Evolutionary conservation across 768 basidiomycete genomes (phyloP), one percentile per base, ranked within the genome.

Genomic region (Lactifluus hygrophoroides): DNA sequence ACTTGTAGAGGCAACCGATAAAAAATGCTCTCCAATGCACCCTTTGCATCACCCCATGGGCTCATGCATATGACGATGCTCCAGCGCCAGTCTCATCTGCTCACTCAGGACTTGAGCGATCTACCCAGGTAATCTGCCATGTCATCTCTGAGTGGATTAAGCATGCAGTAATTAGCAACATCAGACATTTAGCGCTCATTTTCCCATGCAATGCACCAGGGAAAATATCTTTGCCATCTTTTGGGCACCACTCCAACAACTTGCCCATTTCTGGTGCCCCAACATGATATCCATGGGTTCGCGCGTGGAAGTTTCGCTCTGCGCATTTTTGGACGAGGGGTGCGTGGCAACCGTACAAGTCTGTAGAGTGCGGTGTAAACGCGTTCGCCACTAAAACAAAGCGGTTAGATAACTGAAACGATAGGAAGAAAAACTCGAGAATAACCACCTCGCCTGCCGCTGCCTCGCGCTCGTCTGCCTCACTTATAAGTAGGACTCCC

Each of bases 291-390:
- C 91, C 78, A 70, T 92, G 90, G 68, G 83, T 86, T 55, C 87
- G 80, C 40, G 75, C 69, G 68, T 78, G 83, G 13, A 80, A 82
- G 64, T 94, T 93, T 63, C 90, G 75, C 45, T 74, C 71, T 37
- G 76, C 75, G 54, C 89, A 78, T 71, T 94, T 97, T 46, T 75
- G 73, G 14, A 85, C 74, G 5, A 98, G 79, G 35, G 76, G 70
- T 14, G 81, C 76, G 65, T 94, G 90, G 68, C 95, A 98, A 9
- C 94, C 95, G 66, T 95, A 96, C 14, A 78, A 69, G 68, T 94
- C 91, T 46, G 72, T 66, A 19, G 80, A 74, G 71, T 86, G 96
- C 2, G 93, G 93, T 34, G 78, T 68, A 67, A 84, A 94, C n/a
- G 93, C 93, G 67, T 90, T 92, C 67, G 79, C 72, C 46, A 70